Conservation (phyloP, 2,329 filamentous ascomycete genomes). For the Diaporthe capsici region DNA sequence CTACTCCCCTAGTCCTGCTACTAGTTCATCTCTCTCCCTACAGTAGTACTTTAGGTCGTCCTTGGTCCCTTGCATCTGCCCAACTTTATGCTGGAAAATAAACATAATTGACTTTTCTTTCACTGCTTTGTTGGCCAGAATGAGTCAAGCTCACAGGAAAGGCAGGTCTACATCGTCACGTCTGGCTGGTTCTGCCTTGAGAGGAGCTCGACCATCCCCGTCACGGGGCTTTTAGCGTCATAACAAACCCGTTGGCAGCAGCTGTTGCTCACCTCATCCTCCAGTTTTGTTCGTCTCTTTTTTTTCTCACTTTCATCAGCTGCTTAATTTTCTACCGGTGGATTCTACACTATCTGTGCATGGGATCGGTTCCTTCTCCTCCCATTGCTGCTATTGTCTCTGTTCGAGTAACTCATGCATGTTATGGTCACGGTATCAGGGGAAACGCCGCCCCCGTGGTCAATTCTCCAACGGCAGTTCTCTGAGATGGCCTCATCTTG, state of each 20-base stretch:
- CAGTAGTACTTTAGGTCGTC: background rate
- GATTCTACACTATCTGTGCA: background rate
- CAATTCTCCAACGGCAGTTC: conserved; percentile 20
- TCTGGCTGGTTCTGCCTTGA: conserved; percentile 3
- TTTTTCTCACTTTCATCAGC: background rate
- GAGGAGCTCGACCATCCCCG: background rate
- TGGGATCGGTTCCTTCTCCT: background rate
- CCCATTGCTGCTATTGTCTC: background rate
- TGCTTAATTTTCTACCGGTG: background rate
- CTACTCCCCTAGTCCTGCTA: background rate
- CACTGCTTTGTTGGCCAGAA: background rate
- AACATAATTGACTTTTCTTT: background rate
- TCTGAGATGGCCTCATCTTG: background rate
- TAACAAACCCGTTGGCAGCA: background rate
- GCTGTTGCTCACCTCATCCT: background rate
- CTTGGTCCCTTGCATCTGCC: background rate
- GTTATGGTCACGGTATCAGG: background rate
- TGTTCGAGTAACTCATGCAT: background rate
- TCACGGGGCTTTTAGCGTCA: conserved; percentile 10
- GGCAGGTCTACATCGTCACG: background rate
- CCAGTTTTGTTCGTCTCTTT: background rate
- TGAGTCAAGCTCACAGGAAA: background rate
- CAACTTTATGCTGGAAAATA: background rate
- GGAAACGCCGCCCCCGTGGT: background rate
- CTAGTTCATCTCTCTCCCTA: background rate